Percentiles rank a stretch among this genome's conserved stretches.
Evolutionary conservation across 108 stramenopile species (phyloP).

Genomic region (Tribonema minus): DNA sequence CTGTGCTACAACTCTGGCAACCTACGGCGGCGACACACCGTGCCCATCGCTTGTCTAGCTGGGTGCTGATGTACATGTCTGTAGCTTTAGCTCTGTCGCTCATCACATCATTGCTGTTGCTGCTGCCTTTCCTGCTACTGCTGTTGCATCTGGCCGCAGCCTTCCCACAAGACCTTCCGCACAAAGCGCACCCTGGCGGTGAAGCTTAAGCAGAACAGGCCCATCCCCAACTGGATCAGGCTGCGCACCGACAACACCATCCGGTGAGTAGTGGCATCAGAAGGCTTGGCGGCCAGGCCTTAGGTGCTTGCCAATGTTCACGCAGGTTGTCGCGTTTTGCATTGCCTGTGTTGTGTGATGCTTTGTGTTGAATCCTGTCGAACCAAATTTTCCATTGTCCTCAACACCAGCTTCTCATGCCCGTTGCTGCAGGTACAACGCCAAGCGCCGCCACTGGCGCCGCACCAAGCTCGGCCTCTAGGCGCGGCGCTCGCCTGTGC

Average conservation of each 20-base stretch:
- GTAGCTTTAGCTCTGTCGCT: too few species aligned
- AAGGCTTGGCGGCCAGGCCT: too few species aligned
- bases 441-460: conserved; percentile 99
- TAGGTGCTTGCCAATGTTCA: too few species aligned
- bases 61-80: too few species aligned
- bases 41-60: too few species aligned
- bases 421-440: conserved; percentile 96
- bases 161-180: conserved; percentile 98
- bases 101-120: background rate
- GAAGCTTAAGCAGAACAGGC: conserved; percentile 98
- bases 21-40: too few species aligned
- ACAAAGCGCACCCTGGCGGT: conserved; percentile 98
- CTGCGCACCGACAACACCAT: conserved; percentile 96
- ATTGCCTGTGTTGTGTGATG: background rate
- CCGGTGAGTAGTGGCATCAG: conserved; percentile 52
- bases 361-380: background rate
- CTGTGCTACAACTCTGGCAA: too few species aligned
- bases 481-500: conserved; percentile 37
- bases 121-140: background rate
- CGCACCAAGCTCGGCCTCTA: conserved; percentile 99
- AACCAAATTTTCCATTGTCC: too few species aligned
- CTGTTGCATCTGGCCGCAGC: conserved; percentile 48
- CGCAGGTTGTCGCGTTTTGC: background rate
- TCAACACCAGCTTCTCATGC: too few species aligned
- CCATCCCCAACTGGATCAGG: conserved; percentile 98